phyloP scores from a whole-genome alignment of 2,329 filamentous ascomycete species.

The Hypoxylon sp. region DNA sequence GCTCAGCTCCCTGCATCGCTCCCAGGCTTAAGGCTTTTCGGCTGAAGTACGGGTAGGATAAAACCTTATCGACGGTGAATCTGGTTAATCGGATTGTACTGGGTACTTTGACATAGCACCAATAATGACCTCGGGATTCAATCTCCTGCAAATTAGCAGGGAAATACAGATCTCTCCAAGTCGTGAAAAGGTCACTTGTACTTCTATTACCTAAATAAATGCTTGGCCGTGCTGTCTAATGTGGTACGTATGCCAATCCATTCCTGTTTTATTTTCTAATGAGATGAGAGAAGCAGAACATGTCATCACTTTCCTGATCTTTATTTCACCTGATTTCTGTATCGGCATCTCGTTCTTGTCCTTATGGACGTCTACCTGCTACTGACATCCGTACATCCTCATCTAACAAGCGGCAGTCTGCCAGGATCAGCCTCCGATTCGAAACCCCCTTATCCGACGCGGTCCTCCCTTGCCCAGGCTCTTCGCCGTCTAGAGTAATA shows the following conservation, averaged over 20 bases:
- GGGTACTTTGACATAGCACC: not conserved
- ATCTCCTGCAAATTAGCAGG: not conserved
- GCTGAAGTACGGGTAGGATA: not conserved
- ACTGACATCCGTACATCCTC: no score
- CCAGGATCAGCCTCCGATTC: slow-evolving; percentile 19
- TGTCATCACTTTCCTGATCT: not conserved
- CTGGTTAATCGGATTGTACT: not conserved
- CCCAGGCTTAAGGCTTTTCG: not conserved
- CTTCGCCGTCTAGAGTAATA: no score
- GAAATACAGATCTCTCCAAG: not conserved
- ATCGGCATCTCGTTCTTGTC: slow-evolving; percentile 1
- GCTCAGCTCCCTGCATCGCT: not conserved
- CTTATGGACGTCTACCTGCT: not conserved
- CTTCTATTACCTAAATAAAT: no score
- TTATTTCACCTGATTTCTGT: slow-evolving; percentile 8
- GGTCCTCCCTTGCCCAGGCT: slow-evolving; percentile 2
- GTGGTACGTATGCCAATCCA: no score
- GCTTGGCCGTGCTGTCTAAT: no score
- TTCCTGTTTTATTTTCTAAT: not conserved
- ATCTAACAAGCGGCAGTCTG: slow-evolving; percentile 6
- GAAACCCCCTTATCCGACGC: slow-evolving; percentile 6
- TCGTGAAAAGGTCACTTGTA: no score
- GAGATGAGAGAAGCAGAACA: not conserved
- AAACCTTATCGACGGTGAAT: no score
- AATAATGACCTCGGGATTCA: no score